Base-by-base conservation (phyloP, 805 yeast genomes). In the Nakazawaea ambrosiae region DNA sequence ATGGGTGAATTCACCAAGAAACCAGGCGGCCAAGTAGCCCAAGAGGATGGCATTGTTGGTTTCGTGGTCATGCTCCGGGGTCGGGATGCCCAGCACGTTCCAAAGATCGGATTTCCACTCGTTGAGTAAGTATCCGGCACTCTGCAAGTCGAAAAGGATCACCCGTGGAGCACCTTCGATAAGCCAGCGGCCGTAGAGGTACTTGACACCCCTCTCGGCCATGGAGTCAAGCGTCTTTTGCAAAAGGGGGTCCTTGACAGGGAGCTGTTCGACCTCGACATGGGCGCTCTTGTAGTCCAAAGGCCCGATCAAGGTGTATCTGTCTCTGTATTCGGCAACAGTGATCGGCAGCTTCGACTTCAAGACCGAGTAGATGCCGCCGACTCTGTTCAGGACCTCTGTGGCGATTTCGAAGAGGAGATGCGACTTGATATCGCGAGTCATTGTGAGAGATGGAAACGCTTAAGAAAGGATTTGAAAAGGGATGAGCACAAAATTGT, bases 111-210 rank as follows among this genome's bases (percentile, higher is more conserved):
- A 61, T 60, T 88, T 90, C 98, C 97, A 90, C 53, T 92, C 97
- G 54, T 83, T 81, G 48, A 90, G 66, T 55, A 71, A 73, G 26
- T 65, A 64, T 38, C 62, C 51, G 3, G 90, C 95, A 11, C 95
- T 81, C 35, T 79, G 75, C 42, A 87, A 69, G 56, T 90, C 97
- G 50, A 92, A 92, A 33, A 90, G 65, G 32, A 90, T 65, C 18
- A 92, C 97, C 36, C 95, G 65, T 17, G 98, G 98, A 0, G 97
- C 96, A 15, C 97, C 97, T 57, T 92, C 98, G 49, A 90, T 88
- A 50, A 90, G 73, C 98, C 98, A 90, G 42, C 97, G 73, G 33
- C 97, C 97, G 53, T 90, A 89, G 36, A 88, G 64, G 68, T 81
- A 85, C 41, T 71, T 63, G 46, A 90, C 75, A 22, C 97, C 97